Evolutionary conservation across 495 filamentous ascomycete genomes (phyloP).

Genomic region (Aspergillus sparsus): DNA sequence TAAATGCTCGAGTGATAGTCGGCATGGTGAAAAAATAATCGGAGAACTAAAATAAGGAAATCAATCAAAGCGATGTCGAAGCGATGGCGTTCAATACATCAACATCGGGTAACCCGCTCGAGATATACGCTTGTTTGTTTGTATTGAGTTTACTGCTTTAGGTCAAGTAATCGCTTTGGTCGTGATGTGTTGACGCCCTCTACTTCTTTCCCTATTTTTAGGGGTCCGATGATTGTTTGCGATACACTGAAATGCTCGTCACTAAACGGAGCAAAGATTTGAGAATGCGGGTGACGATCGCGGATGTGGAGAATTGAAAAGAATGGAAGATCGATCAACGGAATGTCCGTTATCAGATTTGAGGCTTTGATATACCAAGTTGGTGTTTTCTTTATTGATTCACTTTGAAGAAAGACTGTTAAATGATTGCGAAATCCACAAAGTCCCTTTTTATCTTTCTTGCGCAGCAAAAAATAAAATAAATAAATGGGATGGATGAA

Average conservation of each 20-base stretch:
- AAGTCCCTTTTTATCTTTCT: constrained; percentile 24
- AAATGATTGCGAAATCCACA: constrained; percentile 21
- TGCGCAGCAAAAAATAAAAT: constrained; percentile 32
- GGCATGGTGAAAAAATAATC: constrained; percentile 35
- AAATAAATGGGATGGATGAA: constrained; percentile 11
- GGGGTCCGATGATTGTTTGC: constrained; percentile 14
- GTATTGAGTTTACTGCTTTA: constrained; percentile 13
- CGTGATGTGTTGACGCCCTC: not conserved
- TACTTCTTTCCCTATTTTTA: constrained; percentile 27
- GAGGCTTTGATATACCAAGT: constrained; percentile 6
- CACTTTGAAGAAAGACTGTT: not conserved
- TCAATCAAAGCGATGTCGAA: constrained; percentile 3
- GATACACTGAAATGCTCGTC: constrained; percentile 19
- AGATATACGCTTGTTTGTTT: constrained; percentile 17
- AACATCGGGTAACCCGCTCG: not conserved
- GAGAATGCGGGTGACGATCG: constrained; percentile 38
- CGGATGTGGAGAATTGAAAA: constrained; percentile 33
- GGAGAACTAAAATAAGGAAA: constrained; percentile 3
- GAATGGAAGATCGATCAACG: constrained; percentile 36
- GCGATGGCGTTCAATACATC: constrained; percentile 8
- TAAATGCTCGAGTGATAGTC: constrained; percentile 67
- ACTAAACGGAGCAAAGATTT: constrained; percentile 18
- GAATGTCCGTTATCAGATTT: constrained; percentile 39
- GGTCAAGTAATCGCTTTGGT: constrained; percentile 9
- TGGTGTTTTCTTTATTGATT: constrained; percentile 1